A percentile compares a stretch with the other conserved stretches of the same genome.
Evolutionary conservation across 352 stramenopile species (phyloP).

Genomic region (Phytophthora multivora): DNA sequence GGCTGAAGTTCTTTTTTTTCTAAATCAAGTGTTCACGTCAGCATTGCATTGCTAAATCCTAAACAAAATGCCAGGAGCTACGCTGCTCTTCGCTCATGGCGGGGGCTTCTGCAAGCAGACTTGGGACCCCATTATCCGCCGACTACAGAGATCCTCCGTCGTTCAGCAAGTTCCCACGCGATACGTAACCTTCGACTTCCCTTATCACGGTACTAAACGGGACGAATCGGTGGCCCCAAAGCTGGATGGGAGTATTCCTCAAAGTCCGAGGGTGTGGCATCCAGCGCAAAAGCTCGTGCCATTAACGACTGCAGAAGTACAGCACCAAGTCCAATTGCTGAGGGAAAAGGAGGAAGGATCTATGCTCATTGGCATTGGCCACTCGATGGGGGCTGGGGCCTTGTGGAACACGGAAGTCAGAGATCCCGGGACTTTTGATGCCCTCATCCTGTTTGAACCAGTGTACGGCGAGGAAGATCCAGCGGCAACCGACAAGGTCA

Average conservation of each 20-base stretch:
- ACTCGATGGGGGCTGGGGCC: conserved; percentile 41
- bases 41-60: neutral
- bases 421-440: conserved; percentile 45
- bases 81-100: conserved; percentile 52
- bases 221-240: conserved; percentile 32
- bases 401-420: conserved; percentile 45
- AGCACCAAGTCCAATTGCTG: conserved; percentile 25
- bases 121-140: conserved; percentile 48
- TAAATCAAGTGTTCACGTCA: conserved; percentile 9
- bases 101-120: conserved; percentile 48
- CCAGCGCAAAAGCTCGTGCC: conserved; percentile 26
- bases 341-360: neutral
- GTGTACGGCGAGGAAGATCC: conserved; percentile 33
- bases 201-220: conserved; percentile 42
- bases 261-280: conserved; percentile 35
- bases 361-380: conserved; percentile 36
- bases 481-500: conserved; percentile 13
- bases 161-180: conserved; percentile 29
- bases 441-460: conserved; percentile 49
- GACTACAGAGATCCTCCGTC: conserved; percentile 29
- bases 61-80: conserved; percentile 5
- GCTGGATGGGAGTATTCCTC: conserved; percentile 14
- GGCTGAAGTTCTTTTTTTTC: neutral
- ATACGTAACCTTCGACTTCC: conserved; percentile 42
- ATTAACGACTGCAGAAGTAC: conserved; percentile 28